Evolutionary conservation across 2,329 filamentous ascomycete genomes (phyloP), one percentile per base, ranked within the genome.

Genomic region (Epichloe bromicola): DNA sequence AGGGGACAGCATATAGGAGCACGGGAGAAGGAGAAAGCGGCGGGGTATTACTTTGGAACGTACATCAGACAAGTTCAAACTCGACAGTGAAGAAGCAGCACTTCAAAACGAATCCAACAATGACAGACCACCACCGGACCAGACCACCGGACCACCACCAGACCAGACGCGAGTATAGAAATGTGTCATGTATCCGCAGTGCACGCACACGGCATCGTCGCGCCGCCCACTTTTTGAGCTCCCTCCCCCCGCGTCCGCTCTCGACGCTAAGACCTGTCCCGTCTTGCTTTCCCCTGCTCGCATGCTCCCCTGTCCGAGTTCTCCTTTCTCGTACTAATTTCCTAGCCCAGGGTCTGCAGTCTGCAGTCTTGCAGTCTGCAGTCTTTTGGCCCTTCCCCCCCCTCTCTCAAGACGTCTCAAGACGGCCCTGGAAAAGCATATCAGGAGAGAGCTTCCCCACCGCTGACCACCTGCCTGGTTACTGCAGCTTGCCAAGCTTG

Each of bases 351-450:
- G 26, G 23, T 26, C 23, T 26, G 23, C 23, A 26, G 45, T 47
- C 43, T 36, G 49, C 49, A 23, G 30, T 39, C 37, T 17, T 19
- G 19, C 19, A 3, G 44, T 46, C 42, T n/a, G 43, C 37, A 17
- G 30, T 38, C 37, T 23, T 26, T 33, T 20, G 43, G 36, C 41
- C 30, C 38, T 6, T 0, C 46, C 26, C 1, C 41, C 38, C 30
- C 40, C 37, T 30, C 44, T 38, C 44, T 47, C 44, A 11, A 14
- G 34, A 48, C 39, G 42, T 38, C 44, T 47, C 44, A 11, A 14
- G 34, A 48, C 39, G 42, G 30, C 20, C 30, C 47, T 43, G 38
- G 47, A 52, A 53, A 48, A 50, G 51, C 51, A 53, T 50, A 53
- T 53, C 51, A 53, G 46, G 46, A 53, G 30, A 40, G 48, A 38